Evolutionary conservation across 495 filamentous ascomycete genomes (phyloP).

Genomic region (Lentithecium fluviatile): DNA sequence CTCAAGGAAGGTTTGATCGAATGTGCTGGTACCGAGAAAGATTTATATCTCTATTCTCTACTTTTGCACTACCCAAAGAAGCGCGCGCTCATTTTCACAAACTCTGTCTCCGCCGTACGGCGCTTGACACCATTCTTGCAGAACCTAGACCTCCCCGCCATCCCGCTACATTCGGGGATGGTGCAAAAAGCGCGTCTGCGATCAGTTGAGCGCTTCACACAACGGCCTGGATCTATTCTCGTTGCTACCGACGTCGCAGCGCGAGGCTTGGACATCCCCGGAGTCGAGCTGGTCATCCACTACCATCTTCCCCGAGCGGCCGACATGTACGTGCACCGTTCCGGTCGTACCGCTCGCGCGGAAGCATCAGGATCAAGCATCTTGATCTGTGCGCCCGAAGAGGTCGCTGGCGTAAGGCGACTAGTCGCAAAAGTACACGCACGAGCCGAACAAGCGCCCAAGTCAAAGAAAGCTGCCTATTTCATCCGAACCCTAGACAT

Average conservation of each 20-base stretch:
- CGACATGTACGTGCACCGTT: slow-evolving; percentile 92
- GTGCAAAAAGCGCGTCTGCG: slow-evolving; percentile 93
- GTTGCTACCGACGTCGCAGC: slow-evolving; percentile 95
- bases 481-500: slow-evolving; percentile 77
- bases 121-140: slow-evolving; percentile 83
- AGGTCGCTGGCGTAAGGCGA: slow-evolving; percentile 77
- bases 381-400: slow-evolving; percentile 86
- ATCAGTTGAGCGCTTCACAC: slow-evolving; percentile 80
- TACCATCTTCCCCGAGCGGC: slow-evolving; percentile 93
- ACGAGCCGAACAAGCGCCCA: slow-evolving; percentile 34
- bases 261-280: slow-evolving; percentile 91
- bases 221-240: slow-evolving; percentile 65
- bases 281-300: slow-evolving; percentile 82
- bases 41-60: slow-evolving; percentile 88
- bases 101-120: slow-evolving; percentile 90
- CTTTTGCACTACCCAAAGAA: slow-evolving; percentile 77
- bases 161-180: slow-evolving; percentile 89
- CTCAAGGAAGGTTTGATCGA: slow-evolving; percentile 89
- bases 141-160: slow-evolving; percentile 72
- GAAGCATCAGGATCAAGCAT: slow-evolving; percentile 73
- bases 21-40: slow-evolving; percentile 91
- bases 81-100: slow-evolving; percentile 85
- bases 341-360: slow-evolving; percentile 89
- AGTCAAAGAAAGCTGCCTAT: slow-evolving; percentile 48
- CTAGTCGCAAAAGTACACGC: slow-evolving; percentile 86